Evolutionary conservation across 192 early-diverging fungal genomes (phyloP).

Genomic region (Coemansia sp.): DNA sequence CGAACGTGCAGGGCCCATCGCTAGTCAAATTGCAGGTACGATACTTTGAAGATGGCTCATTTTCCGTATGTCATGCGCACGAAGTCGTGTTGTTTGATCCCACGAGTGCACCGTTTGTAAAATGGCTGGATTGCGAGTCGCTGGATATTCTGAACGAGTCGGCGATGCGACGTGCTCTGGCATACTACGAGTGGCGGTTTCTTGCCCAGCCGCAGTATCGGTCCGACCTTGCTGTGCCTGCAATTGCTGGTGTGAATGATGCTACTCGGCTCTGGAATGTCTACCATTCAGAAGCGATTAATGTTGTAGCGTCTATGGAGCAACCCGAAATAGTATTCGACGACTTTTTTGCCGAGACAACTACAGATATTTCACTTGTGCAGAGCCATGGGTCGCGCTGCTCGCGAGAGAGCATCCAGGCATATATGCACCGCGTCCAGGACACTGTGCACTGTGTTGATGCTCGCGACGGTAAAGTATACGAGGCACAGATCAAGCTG

Average conservation of each 20-base stretch:
- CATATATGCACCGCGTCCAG: conserved; percentile 24
- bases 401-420: conserved; percentile 22
- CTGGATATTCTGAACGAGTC: conserved; percentile 11
- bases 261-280: conserved; percentile 11
- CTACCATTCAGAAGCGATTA: conserved; percentile 8
- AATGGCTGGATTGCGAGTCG: conserved; percentile 5
- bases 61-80: conserved; percentile 23
- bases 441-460: conserved; percentile 25
- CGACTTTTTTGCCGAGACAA: conserved; percentile 24
- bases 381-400: neutral
- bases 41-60: conserved; percentile 49
- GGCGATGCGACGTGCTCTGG: conserved; percentile 42
- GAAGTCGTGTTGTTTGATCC: conserved; percentile 38
- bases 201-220: neutral
- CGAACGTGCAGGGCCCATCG: neutral
- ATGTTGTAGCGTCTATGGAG: conserved; percentile 11
- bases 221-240: neutral
- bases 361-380: neutral
- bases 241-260: conserved; percentile 24
- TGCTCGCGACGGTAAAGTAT: conserved; percentile 34
- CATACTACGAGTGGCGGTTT: conserved; percentile 49
- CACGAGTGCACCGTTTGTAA: neutral
- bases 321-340: conserved; percentile 30
- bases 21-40: conserved; percentile 30
- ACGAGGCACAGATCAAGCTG: conserved; percentile 22